phyloP scores from a whole-genome alignment of 768 basidiomycete genomes.

The Leccinum boreale region DNA sequence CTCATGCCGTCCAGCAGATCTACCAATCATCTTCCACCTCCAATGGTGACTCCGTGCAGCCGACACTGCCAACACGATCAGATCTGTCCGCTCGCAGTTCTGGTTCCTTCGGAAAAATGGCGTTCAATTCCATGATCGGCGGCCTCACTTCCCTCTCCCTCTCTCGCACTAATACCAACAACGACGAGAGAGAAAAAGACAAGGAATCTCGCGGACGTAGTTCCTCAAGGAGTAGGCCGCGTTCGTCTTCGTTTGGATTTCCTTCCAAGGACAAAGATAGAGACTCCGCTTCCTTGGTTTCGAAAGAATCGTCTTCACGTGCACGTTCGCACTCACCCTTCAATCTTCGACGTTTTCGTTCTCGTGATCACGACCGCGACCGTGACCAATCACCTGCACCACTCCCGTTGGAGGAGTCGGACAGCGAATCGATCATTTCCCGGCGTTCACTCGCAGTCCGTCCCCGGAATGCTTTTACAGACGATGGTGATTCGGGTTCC shows the following conservation, averaged over 20 bases:
- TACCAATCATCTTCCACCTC: slow-evolving; percentile 4
- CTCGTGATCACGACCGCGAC: slow-evolving; percentile 51
- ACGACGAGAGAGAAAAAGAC: slow-evolving; percentile 37
- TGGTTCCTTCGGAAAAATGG: slow-evolving; percentile 59
- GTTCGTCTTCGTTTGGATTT: slow-evolving; percentile 49
- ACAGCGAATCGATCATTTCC: slow-evolving; percentile 39
- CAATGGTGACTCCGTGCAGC: slow-evolving; percentile 9
- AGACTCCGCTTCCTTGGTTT: slow-evolving; percentile 36
- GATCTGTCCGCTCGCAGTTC: slow-evolving; percentile 35
- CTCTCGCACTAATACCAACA: slow-evolving; percentile 46
- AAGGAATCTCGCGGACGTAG: slow-evolving; percentile 53
- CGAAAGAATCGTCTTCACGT: slow-evolving; percentile 49
- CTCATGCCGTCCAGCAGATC: slow-evolving; percentile 20
- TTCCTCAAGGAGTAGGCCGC: slow-evolving; percentile 40
- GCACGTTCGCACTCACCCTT: slow-evolving; percentile 83
- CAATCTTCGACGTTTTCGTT: slow-evolving; percentile 62
- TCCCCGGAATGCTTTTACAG: slow-evolving; percentile 62
- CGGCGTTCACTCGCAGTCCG: slow-evolving; percentile 40
- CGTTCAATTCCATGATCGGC: slow-evolving; percentile 69
- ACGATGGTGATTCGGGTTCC: slow-evolving; percentile 61
- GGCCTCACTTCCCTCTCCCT: slow-evolving; percentile 64
- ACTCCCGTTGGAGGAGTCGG: slow-evolving; percentile 54
- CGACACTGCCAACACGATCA: slow-evolving; percentile 23
- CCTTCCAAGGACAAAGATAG: slow-evolving; percentile 32
- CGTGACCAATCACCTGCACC: slow-evolving; percentile 56